Percentiles rank a stretch among this genome's conserved stretches.
These are phyloP conservation scores for Xylaria arbuscula DNA, from an alignment of 2,329 filamentous ascomycete species.

Conservation along the genomic window DNA sequence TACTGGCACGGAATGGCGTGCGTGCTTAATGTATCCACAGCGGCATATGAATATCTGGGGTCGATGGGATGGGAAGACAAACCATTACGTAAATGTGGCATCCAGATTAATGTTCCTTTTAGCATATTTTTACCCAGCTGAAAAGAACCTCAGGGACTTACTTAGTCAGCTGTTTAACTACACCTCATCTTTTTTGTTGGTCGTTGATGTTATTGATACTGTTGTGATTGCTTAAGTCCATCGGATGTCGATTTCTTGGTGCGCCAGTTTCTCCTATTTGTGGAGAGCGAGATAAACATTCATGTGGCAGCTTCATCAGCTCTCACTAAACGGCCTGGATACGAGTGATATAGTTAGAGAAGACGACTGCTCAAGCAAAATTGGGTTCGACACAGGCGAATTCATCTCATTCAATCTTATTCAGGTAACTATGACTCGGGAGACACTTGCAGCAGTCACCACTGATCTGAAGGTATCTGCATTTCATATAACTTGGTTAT, in stretches of 20 bases:
- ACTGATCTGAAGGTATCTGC: neutral
- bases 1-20: neutral
- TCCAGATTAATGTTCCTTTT: conserved; percentile 17
- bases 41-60: conserved; percentile 1
- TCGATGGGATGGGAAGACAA: conserved; percentile 2
- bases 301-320: neutral
- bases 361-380: neutral
- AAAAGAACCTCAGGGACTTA: conserved; percentile 19
- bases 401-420: neutral
- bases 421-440: neutral
- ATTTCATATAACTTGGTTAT: neutral
- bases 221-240: neutral
- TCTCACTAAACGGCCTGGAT: neutral
- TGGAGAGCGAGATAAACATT: neutral
- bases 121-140: conserved; percentile 11
- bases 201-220: neutral
- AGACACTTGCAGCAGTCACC: neutral
- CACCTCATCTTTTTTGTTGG: conserved; percentile 6
- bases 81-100: conserved; percentile 32
- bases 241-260: neutral
- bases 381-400: neutral
- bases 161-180: conserved; percentile 23
- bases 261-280: neutral
- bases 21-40: conserved; percentile 3
- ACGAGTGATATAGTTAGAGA: neutral